A percentile compares a stretch with the other conserved stretches of the same genome.
Conservation (phyloP, 2,329 filamentous ascomycete species). For the Teratosphaeria destructans region DNA sequence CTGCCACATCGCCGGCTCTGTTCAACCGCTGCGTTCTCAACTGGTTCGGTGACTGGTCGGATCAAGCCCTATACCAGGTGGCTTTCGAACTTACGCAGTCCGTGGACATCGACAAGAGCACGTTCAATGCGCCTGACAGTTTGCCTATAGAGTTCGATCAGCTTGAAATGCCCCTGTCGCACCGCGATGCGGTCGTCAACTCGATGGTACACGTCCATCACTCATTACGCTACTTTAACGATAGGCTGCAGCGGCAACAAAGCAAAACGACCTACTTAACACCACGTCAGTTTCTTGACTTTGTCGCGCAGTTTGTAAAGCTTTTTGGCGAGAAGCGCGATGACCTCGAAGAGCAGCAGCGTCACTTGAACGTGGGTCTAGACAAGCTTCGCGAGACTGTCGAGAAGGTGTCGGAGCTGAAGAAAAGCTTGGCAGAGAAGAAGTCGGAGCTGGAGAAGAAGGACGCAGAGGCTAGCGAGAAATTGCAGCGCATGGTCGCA, state of each 20-base stretch:
- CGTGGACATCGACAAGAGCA: constrained; percentile 84
- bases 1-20: constrained; percentile 89
- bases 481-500: constrained; percentile 91
- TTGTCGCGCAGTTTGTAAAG: constrained; percentile 94
- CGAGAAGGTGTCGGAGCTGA: constrained; percentile 88
- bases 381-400: constrained; percentile 96
- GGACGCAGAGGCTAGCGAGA: constrained; percentile 91
- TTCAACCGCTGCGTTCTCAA: constrained; percentile 99
- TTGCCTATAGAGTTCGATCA: constrained; percentile 88
- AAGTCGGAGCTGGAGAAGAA: constrained; percentile 88
- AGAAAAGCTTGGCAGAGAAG: constrained; percentile 85
- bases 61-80: constrained; percentile 97
- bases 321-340: constrained; percentile 97
- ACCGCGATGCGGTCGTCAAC: constrained; percentile 88
- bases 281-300: constrained; percentile 93
- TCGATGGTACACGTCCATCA: constrained; percentile 99
- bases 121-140: constrained; percentile 76
- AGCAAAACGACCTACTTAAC: constrained; percentile 88
- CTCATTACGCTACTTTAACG: constrained; percentile 82
- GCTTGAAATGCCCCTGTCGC: constrained; percentile 71
- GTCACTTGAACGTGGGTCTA: constrained; percentile 93
- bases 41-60: constrained; percentile 99
- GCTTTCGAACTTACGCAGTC: constrained; percentile 89
- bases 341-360: constrained; percentile 95
- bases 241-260: constrained; percentile 80